Percentiles rank a stretch among this genome's conserved stretches.
These are phyloP conservation scores for Grigorovia yakushimaensis DNA, from an alignment of 805 yeast genomes.

Conservation along the genomic window DNA sequence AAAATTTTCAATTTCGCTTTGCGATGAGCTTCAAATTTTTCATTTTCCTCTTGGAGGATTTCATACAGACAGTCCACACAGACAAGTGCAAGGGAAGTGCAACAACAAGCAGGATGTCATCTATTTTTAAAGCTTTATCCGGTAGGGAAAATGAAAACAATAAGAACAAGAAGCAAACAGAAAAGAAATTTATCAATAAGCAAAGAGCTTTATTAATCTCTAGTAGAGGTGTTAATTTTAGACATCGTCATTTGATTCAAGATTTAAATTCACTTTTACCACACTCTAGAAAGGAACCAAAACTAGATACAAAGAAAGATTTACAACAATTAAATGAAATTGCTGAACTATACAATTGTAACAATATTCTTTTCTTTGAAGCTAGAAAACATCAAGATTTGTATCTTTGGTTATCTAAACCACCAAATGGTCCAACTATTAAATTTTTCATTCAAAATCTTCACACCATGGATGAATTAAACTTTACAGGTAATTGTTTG, in stretches of 20 bases:
- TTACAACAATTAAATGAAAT: slow-evolving; percentile 84
- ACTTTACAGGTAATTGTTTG: slow-evolving; percentile 92
- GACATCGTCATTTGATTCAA: slow-evolving; percentile 88
- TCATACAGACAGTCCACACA: background rate
- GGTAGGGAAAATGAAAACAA: slow-evolving; percentile 31
- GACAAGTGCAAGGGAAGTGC: background rate
- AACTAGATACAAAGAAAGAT: slow-evolving; percentile 86
- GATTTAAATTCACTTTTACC: slow-evolving; percentile 77
- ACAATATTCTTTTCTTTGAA: slow-evolving; percentile 87
- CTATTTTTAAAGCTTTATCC: slow-evolving; percentile 60
- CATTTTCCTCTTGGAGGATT: background rate
- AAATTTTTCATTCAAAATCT: slow-evolving; percentile 90
- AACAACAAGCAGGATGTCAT: slow-evolving; percentile 40
- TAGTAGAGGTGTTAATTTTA: slow-evolving; percentile 87
- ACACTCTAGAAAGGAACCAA: slow-evolving; percentile 93
- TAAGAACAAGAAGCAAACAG: slow-evolving; percentile 24
- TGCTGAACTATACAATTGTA: slow-evolving; percentile 95
- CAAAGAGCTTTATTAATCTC: slow-evolving; percentile 85
- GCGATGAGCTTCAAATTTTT: slow-evolving; percentile 2
- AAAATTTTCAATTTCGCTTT: background rate
- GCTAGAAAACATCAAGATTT: slow-evolving; percentile 93
- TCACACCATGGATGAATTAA: slow-evolving; percentile 91
- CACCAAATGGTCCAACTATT: slow-evolving; percentile 95
- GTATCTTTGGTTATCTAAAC: slow-evolving; percentile 89
- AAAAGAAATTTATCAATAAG: slow-evolving; percentile 60